Evolutionary conservation across 2,329 filamentous ascomycete species (phyloP).

Genomic region (Hyphodiscus sp.): DNA sequence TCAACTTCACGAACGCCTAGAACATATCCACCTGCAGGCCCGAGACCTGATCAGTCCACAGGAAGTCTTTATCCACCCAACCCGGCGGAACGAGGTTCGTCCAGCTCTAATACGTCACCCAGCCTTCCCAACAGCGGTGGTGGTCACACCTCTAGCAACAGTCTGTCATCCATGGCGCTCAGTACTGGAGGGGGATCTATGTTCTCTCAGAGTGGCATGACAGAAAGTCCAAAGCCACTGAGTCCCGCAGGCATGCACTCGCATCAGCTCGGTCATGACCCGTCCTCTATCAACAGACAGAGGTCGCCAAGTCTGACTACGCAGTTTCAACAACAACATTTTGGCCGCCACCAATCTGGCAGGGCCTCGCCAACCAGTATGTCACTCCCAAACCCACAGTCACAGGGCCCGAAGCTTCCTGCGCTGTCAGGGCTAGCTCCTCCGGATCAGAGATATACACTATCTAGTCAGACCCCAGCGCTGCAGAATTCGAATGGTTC

Average conservation of each 20-base stretch:
- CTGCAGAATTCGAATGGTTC: constrained; percentile 19
- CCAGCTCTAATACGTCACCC: constrained; percentile 49
- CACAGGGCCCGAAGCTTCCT: constrained; percentile 29
- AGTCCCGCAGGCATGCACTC: constrained; percentile 51
- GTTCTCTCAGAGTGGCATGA: constrained; percentile 67
- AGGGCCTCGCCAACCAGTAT: constrained; percentile 38
- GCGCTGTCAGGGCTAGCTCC: constrained; percentile 27
- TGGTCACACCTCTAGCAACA: constrained; percentile 43
- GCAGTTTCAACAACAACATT: constrained; percentile 59
- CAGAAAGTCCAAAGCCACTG: constrained; percentile 80
- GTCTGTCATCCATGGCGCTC: constrained; percentile 42
- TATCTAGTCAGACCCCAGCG: constrained; percentile 23
- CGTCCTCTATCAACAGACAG: constrained; percentile 46
- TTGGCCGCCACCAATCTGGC: constrained; percentile 51
- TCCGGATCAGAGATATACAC: constrained; percentile 29
- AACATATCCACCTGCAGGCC: constrained; percentile 70
- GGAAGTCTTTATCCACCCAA: constrained; percentile 58
- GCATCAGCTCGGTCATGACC: constrained; percentile 47
- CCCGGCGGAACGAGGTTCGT: constrained; percentile 39
- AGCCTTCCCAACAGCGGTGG: constrained; percentile 34
- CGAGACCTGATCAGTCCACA: constrained; percentile 41
- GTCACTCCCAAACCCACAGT: constrained; percentile 26
- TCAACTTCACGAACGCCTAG: constrained; percentile 61
- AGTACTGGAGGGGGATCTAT: constrained; percentile 41
- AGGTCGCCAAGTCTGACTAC: constrained; percentile 60